phyloP scores from a whole-genome alignment of 2,329 filamentous ascomycete genomes.

The Davidsoniella eucalypti region DNA sequence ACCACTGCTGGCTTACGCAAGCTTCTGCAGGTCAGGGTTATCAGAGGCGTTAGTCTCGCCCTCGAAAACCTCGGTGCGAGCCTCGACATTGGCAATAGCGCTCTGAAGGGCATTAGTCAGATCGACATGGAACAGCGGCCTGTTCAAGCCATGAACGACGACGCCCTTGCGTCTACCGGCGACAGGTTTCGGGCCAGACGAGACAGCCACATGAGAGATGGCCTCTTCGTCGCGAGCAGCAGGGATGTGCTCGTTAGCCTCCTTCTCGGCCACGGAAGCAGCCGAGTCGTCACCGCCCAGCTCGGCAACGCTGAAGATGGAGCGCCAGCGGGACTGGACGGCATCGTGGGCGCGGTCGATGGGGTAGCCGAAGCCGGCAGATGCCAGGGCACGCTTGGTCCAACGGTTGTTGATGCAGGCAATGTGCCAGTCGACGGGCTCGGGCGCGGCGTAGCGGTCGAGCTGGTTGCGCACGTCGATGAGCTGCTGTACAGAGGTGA shows the following conservation, averaged over 20 bases:
- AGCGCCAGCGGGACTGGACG: conserved; percentile 60
- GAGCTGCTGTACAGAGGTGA: conserved; percentile 79
- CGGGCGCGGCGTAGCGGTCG: conserved; percentile 65
- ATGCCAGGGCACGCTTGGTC: conserved; percentile 79
- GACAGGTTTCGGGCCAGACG: neutral
- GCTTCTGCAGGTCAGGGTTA: conserved; percentile 3
- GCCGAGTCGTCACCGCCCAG: conserved; percentile 57
- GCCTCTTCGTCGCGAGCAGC: conserved; percentile 8
- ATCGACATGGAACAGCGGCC: conserved; percentile 88
- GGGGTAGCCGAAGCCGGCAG: conserved; percentile 79
- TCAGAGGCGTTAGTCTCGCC: neutral
- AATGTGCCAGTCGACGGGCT: conserved; percentile 85
- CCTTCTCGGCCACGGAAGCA: conserved; percentile 48
- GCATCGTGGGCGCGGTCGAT: conserved; percentile 29
- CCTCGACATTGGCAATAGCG: conserved; percentile 64
- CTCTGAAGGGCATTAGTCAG: conserved; percentile 77
- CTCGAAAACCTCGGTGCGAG: conserved; percentile 23
- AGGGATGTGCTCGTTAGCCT: conserved; percentile 34
- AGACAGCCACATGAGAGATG: neutral
- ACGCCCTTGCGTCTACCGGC: conserved; percentile 33
- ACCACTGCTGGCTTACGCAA: neutral
- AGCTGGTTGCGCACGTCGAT: conserved; percentile 93
- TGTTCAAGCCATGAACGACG: conserved; percentile 69
- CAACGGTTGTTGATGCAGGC: conserved; percentile 87
- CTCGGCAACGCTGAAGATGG: conserved; percentile 89